Evolutionary conservation across 106 monocot genomes (phyloP).

Genomic region (Apostasia shenzhenica): DNA sequence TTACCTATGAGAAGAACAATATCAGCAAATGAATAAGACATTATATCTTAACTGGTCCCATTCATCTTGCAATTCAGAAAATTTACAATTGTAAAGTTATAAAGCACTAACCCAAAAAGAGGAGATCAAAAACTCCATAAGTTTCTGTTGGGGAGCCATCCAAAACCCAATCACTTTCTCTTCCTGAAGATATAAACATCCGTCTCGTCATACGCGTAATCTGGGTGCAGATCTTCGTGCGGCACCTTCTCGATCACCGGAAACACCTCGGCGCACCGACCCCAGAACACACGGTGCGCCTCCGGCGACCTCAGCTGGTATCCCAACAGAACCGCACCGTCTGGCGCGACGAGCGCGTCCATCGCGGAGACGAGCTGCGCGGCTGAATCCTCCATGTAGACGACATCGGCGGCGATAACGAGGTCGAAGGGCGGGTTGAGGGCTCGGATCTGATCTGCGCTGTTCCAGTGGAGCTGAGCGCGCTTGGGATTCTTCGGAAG

Average conservation of each 20-base stretch:
- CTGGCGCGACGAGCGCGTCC: conserved; percentile 47
- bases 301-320: conserved; percentile 88
- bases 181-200: conserved; percentile 78
- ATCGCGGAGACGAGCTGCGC: conserved; percentile 62
- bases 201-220: conserved; percentile 82
- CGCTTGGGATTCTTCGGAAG: conserved; percentile 41
- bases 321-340: conserved; percentile 74
- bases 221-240: conserved; percentile 71
- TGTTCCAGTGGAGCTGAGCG: conserved; percentile 84
- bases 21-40: too few relatives aligned
- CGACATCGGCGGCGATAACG: conserved; percentile 91
- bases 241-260: conserved; percentile 65
- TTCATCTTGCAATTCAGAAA: too few relatives aligned
- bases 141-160: too few relatives aligned
- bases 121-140: too few relatives aligned
- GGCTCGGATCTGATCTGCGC: conserved; percentile 38
- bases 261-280: conserved; percentile 33
- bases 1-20: too few relatives aligned
- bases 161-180: conserved; percentile 10
- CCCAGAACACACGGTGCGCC: conserved; percentile 81
- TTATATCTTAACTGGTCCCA: too few relatives aligned
- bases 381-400: conserved; percentile 89
- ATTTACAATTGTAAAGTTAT: too few relatives aligned
- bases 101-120: too few relatives aligned
- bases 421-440: conserved; percentile 62